Conservation (phyloP, 2,329 filamentous ascomycete species). For the Aspergillus oerlinghausenensis region DNA sequence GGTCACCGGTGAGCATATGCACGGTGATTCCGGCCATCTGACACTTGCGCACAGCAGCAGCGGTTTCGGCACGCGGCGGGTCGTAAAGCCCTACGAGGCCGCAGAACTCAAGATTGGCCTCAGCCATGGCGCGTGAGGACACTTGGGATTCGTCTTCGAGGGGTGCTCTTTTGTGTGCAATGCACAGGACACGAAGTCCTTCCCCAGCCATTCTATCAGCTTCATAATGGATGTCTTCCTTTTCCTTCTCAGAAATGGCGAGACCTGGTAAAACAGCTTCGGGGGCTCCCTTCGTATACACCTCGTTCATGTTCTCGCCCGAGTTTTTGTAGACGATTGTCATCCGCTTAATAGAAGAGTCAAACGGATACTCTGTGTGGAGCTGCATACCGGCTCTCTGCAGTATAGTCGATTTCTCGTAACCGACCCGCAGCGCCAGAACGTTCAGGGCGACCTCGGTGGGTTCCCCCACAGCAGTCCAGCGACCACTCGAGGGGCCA, state of each 20-base stretch:
- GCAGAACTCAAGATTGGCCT: slow-evolving; percentile 52
- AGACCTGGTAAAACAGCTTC: slow-evolving; percentile 49
- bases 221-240: slow-evolving; percentile 21
- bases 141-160: slow-evolving; percentile 26
- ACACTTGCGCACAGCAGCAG: slow-evolving; percentile 50
- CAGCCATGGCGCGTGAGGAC: slow-evolving; percentile 45
- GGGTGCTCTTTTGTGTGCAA: slow-evolving; percentile 43
- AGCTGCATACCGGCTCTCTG: slow-evolving; percentile 12
- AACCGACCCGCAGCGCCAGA: slow-evolving; percentile 58
- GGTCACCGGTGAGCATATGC: slow-evolving; percentile 57
- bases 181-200: slow-evolving; percentile 57
- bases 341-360: slow-evolving; percentile 63
- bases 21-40: slow-evolving; percentile 53
- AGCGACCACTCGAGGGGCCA: slow-evolving; percentile 25
- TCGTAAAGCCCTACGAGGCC: slow-evolving; percentile 60
- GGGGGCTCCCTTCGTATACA: slow-evolving; percentile 61
- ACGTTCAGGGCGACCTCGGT: slow-evolving; percentile 66
- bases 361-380: slow-evolving; percentile 59
- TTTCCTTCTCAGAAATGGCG: slow-evolving; percentile 15
- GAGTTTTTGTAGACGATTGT: slow-evolving; percentile 53
- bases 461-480: slow-evolving; percentile 59
- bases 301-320: slow-evolving; percentile 27
- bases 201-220: slow-evolving; percentile 56
- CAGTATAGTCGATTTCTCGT: slow-evolving; percentile 45
- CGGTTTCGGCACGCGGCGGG: slow-evolving; percentile 57